These are phyloP conservation scores for Perkinsus olseni DNA, from an alignment of 169 alveolate genomes.

Conservation along the genomic window DNA sequence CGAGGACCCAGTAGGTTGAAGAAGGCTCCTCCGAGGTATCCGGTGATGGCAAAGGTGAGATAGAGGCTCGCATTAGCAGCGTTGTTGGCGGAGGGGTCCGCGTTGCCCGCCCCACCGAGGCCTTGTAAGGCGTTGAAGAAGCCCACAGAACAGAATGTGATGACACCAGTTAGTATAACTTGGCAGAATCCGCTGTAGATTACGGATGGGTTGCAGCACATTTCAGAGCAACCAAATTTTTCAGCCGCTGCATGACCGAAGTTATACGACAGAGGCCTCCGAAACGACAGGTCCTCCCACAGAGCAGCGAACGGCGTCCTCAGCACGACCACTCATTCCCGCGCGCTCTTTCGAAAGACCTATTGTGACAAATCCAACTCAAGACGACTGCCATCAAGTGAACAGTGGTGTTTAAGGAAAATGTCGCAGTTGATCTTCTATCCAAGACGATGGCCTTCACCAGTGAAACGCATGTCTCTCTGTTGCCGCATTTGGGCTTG, in stretches of 20 bases:
- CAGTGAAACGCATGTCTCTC: background rate
- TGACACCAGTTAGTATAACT: background rate
- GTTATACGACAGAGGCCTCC: background rate
- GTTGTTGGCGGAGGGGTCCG: background rate
- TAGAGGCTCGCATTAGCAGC: background rate
- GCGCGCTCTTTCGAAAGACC: too few relatives aligned
- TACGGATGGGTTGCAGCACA: background rate
- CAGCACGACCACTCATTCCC: too few relatives aligned
- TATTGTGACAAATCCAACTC: background rate
- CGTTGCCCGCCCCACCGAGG: conserved; percentile 10
- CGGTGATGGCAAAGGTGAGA: background rate
- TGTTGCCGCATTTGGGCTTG: background rate
- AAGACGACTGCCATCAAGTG: background rate
- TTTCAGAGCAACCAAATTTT: background rate
- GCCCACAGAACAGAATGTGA: conserved; percentile 13
- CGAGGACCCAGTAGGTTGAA: conserved; percentile 1
- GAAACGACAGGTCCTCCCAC: too few relatives aligned
- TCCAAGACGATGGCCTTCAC: background rate
- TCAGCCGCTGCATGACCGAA: too few relatives aligned
- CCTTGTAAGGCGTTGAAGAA: conserved; percentile 26
- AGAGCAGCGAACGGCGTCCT: too few relatives aligned
- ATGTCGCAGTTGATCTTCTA: background rate
- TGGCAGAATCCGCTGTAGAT: background rate
- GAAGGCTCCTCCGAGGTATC: background rate
- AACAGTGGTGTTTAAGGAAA: background rate